Evolutionary conservation across 164 flowering plant genomes (phyloP).

Genomic region (Stephania cephalantha): DNA sequence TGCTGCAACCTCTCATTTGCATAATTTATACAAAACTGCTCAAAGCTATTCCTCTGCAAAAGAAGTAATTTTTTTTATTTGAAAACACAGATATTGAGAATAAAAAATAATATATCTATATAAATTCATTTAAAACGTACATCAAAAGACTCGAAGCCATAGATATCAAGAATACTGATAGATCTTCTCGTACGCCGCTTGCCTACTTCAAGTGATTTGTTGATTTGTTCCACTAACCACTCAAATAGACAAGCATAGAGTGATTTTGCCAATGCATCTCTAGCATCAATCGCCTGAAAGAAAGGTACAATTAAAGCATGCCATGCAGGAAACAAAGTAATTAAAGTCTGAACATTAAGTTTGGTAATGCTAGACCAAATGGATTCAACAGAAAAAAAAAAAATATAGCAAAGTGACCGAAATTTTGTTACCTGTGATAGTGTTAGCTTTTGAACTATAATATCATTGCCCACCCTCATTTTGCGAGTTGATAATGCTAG

Average conservation of each 20-base stretch:
- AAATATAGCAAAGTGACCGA: not conserved
- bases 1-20: conserved; percentile 99
- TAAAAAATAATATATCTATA: not conserved
- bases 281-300: conserved; percentile 76
- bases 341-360: not conserved
- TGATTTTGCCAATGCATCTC: conserved; percentile 98
- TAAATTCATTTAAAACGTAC: conserved; percentile 31
- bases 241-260: conserved; percentile 94
- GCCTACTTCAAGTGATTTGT: conserved; percentile 89
- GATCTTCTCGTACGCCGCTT: conserved; percentile 91
- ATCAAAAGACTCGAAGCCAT: conserved; percentile 95
- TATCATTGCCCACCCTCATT: conserved; percentile 89
- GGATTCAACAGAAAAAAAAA: not conserved
- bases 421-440: conserved; percentile 64
- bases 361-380: not conserved
- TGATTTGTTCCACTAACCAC: conserved; percentile 94
- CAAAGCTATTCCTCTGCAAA: conserved; percentile 88
- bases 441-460: conserved; percentile 82
- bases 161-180: conserved; percentile 97
- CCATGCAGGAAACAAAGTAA: not conserved
- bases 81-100: not conserved
- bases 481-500: conserved; percentile 82
- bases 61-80: not conserved
- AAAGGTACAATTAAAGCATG: not conserved
- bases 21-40: conserved; percentile 98